Percentiles rank a stretch among this genome's conserved stretches.
Evolutionary conservation across 2,329 filamentous ascomycete species (phyloP).

Genomic region (Pezicula rhizophila): DNA sequence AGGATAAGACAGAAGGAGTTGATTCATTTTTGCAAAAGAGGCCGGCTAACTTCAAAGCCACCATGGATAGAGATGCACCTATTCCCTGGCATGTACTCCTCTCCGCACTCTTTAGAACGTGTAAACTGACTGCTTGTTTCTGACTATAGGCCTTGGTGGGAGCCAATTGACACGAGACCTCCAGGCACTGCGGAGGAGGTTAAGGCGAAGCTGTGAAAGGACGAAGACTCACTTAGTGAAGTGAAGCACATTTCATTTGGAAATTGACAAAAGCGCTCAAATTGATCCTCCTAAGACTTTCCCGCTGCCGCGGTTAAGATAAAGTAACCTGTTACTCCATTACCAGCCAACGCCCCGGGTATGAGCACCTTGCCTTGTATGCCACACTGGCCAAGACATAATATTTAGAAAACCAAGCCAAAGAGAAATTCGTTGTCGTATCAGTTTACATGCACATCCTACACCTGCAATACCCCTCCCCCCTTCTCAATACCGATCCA

Average conservation of each 20-base stretch:
- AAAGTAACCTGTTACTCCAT: conserved; percentile 16
- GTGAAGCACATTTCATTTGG: too few relatives aligned
- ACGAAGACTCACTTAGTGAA: too few relatives aligned
- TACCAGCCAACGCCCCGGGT: conserved; percentile 22
- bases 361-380: conserved; percentile 21
- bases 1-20: conserved; percentile 55
- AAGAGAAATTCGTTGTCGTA: conserved; percentile 17
- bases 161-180: conserved; percentile 37
- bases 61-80: conserved; percentile 49
- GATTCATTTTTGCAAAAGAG: conserved; percentile 56
- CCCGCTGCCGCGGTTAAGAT: conserved; percentile 2
- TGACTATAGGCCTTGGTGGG: conserved; percentile 47
- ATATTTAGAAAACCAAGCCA: conserved; percentile 11
- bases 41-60: conserved; percentile 47
- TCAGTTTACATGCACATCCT: conserved; percentile 21
- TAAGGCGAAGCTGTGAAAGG: conserved; percentile 12
- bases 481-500: not conserved
- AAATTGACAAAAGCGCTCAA: too few relatives aligned
- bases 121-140: too few relatives aligned
- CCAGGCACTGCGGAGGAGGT: conserved; percentile 21
- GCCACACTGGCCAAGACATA: conserved; percentile 24
- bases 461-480: conserved; percentile 4
- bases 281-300: not conserved
- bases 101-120: too few relatives aligned
- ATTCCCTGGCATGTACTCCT: conserved; percentile 31